Base-by-base conservation (phyloP, 768 basidiomycete genomes). In the Phanerodontia chrysosporium region DNA sequence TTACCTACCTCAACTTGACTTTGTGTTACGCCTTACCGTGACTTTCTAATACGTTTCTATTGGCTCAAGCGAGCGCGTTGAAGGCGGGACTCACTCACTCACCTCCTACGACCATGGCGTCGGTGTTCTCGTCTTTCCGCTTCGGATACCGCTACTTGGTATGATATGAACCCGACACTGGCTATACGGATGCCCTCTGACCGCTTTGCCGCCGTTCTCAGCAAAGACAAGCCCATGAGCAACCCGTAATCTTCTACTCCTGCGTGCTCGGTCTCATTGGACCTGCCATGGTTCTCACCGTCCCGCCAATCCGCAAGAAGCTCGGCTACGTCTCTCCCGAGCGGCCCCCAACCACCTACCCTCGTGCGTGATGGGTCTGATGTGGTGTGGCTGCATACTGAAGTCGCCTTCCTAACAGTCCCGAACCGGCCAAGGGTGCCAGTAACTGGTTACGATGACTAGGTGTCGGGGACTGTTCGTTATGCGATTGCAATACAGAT, bases 151-250 rank as follows among this genome's bases (percentile, higher is more conserved):
- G 83, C 32, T 67, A 68, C 46, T 53, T 70, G 49, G 73, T 74
- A 59, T 18, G 65, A 12, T 7, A 13, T 13, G 16, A 24, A 14
- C 59, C 5, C 10, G 13, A 22, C 28, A 18, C 29, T 2, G 1
- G 18, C n/a, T 32, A 16, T 28, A 10, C 16, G n/a, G 9, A 32
- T 49, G 3, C n/a, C 14, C 13, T 51, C 28, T 30, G 28, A 28
- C 28, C 27, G 48, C n/a, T 29, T n/a, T 14, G 7, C 8, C 5
- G 13, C 22, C 10, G 12, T 30, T 30, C 32, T 16, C 29, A 95
- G 93, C 91, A 93, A 92, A 84, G 89, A 49, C 84, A 87, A 65
- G 92, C 93, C 36, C 93, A 96, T 74, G 93, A 96, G 74, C 84
- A 83, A 67, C 93, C 93, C 28, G 90, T 92, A 72, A 83, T 95